A percentile compares a stretch with the other conserved stretches of the same genome.
These are phyloP conservation scores for Thelephora aurantiotincta DNA, from an alignment of 768 basidiomycete species.

Conservation along the genomic window DNA sequence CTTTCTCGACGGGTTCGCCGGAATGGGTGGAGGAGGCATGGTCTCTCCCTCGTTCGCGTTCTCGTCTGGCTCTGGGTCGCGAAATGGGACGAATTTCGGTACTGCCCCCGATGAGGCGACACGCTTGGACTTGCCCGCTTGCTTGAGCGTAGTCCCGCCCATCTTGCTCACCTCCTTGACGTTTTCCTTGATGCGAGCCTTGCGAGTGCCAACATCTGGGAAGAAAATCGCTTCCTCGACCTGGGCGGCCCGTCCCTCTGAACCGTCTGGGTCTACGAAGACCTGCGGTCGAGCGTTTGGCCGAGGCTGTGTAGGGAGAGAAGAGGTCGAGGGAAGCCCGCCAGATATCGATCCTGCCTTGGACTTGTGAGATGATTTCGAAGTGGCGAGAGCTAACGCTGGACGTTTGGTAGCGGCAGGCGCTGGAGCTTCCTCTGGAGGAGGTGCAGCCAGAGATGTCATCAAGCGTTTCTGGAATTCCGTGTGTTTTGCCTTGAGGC, in stretches of 20 bases:
- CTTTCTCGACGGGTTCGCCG: conserved; percentile 8
- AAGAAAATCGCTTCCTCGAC: conserved; percentile 34
- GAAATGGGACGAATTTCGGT: conserved; percentile 51
- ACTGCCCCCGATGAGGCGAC: conserved; percentile 27
- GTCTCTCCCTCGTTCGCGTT: conserved; percentile 8
- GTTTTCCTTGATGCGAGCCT: conserved; percentile 70
- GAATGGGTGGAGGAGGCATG: conserved; percentile 24
- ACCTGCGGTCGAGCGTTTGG: conserved; percentile 51
- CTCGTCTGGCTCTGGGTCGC: conserved; percentile 34
- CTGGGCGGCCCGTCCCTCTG: conserved; percentile 27
- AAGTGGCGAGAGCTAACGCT: conserved; percentile 29
- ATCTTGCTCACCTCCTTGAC: conserved; percentile 55
- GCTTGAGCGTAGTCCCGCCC: conserved; percentile 49
- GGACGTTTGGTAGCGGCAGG: conserved; percentile 20
- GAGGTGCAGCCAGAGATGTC: conserved; percentile 27
- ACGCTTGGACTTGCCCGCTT: conserved; percentile 43
- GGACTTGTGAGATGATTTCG: conserved; percentile 13
- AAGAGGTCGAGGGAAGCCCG: conserved; percentile 13
- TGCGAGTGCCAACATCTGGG: conserved; percentile 66
- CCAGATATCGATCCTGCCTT: conserved; percentile 16
- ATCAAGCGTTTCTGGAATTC: conserved; percentile 93
- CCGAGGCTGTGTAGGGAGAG: conserved; percentile 17
- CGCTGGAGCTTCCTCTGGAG: conserved; percentile 17
- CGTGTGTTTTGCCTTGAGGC: conserved; percentile 58
- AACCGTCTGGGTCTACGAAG: conserved; percentile 58